Evolutionary conservation across 768 basidiomycete genomes (phyloP).

Genomic region (Podaxis pistillaris): DNA sequence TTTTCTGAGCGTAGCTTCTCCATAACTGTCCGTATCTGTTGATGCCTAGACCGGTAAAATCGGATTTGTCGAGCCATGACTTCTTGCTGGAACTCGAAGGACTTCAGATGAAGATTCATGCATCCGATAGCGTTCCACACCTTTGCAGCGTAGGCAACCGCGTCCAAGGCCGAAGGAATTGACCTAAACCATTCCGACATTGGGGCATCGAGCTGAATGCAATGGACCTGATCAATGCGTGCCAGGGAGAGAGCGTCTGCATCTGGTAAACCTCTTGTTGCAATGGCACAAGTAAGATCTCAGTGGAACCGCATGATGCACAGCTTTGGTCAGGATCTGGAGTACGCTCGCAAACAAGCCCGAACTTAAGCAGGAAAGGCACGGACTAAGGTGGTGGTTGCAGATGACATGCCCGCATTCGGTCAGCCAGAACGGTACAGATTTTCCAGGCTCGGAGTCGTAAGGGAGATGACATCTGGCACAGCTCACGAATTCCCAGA

Average conservation of each 20-base stretch:
- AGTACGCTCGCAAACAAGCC: not conserved
- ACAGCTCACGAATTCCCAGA: slow-evolving; percentile 82
- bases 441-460: slow-evolving; percentile 46
- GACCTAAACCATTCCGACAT: slow-evolving; percentile 83
- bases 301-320: slow-evolving; percentile 59
- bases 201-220: slow-evolving; percentile 66
- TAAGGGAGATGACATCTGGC: slow-evolving; percentile 70
- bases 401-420: slow-evolving; percentile 87
- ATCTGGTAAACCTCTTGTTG: slow-evolving; percentile 61
- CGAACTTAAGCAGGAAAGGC: not conserved
- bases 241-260: not conserved
- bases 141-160: slow-evolving; percentile 65
- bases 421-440: slow-evolving; percentile 83
- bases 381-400: slow-evolving; percentile 79
- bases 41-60: slow-evolving; percentile 56
- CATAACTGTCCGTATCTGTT: slow-evolving; percentile 52
- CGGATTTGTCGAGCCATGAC: slow-evolving; percentile 67
- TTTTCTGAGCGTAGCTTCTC: slow-evolving; percentile 52
- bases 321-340: slow-evolving; percentile 75
- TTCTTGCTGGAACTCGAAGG: slow-evolving; percentile 72
- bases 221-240: not conserved
- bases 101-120: not conserved
- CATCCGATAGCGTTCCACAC: slow-evolving; percentile 30
- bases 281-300: slow-evolving; percentile 68
- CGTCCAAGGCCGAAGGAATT: slow-evolving; percentile 59